Conservation (phyloP, 1,284 basidiomycete species). For the Mrakiaceae sp. region DNA sequence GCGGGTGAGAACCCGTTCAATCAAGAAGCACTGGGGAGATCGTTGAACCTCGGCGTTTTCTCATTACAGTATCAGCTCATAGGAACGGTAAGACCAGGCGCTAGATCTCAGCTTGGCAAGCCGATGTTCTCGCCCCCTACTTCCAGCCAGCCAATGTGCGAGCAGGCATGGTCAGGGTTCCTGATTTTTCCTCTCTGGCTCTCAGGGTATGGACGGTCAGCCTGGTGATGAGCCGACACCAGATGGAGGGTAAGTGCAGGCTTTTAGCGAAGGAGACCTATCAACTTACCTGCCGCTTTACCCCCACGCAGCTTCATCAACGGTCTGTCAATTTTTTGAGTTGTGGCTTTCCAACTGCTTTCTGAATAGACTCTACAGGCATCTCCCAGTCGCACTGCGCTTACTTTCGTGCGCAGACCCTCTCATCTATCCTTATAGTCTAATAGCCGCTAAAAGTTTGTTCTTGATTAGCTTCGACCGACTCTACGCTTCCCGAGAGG, state of each 20-base stretch:
- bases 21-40: not conserved
- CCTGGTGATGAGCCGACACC: slow-evolving; percentile 23
- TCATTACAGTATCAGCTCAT: not conserved
- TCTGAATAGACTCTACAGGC: not conserved
- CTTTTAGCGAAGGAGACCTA: not conserved
- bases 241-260: slow-evolving; percentile 19
- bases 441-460: too few relatives aligned
- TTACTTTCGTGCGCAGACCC: slow-evolving; percentile 20
- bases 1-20: slow-evolving; percentile 13
- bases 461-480: too few relatives aligned
- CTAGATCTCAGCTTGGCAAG: too few relatives aligned
- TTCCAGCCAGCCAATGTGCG: too few relatives aligned
- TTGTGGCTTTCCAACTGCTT: slow-evolving; percentile 1
- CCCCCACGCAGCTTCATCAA: too few relatives aligned
- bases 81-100: too few relatives aligned
- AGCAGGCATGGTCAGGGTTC: too few relatives aligned
- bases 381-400: not conserved
- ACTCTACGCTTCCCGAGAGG: too few relatives aligned
- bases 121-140: not conserved
- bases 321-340: not conserved
- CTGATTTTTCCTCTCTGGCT: too few relatives aligned
- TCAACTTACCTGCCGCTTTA: too few relatives aligned
- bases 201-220: slow-evolving; percentile 19
- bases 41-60: not conserved
- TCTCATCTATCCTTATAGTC: not conserved